Evolutionary conservation across 2,329 filamentous ascomycete genomes (phyloP).

Genomic region (Fusarium sterilihyphosum): DNA sequence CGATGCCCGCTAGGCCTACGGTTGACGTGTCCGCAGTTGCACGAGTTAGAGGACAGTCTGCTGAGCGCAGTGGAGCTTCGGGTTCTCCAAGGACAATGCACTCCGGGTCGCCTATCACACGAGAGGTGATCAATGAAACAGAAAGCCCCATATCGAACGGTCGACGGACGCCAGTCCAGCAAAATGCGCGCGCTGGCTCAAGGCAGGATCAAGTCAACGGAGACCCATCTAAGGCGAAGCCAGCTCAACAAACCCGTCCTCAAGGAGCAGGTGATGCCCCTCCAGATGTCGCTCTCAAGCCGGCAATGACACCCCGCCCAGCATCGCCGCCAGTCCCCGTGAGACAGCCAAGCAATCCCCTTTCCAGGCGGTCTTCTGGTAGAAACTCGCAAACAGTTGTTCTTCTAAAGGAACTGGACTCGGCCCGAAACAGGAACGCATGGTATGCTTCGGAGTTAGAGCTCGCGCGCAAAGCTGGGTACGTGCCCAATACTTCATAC

Average conservation of each 20-base stretch:
- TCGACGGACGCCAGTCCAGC: constrained; percentile 71
- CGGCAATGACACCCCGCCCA: constrained; percentile 51
- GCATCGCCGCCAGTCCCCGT: constrained; percentile 68
- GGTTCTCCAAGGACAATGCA: constrained; percentile 50
- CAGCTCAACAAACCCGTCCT: constrained; percentile 53
- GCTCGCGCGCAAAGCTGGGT: constrained; percentile 89
- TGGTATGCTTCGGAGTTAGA: constrained; percentile 98
- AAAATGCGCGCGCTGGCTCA: constrained; percentile 49
- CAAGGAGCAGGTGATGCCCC: constrained; percentile 76
- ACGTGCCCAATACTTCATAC: constrained; percentile 75
- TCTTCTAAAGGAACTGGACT: constrained; percentile 86
- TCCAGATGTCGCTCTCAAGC: constrained; percentile 63
- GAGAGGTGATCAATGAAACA: constrained; percentile 51
- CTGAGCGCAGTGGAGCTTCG: constrained; percentile 54
- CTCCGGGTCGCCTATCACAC: constrained; percentile 54
- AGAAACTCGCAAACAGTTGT: constrained; percentile 75
- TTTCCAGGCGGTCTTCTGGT: constrained; percentile 68
- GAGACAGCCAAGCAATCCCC: constrained; percentile 66
- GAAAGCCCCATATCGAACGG: constrained; percentile 68
- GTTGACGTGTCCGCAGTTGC: constrained; percentile 53
- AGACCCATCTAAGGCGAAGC: constrained; percentile 49
- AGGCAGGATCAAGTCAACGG: constrained; percentile 49
- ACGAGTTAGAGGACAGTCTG: constrained; percentile 60
- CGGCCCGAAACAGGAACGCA: constrained; percentile 85
- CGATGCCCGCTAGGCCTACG: constrained; percentile 59